A percentile compares a stretch with the other conserved stretches of the same genome.
phyloP scores from a whole-genome alignment of 805 yeast genomes.

The Lipomyces oligophaga region DNA sequence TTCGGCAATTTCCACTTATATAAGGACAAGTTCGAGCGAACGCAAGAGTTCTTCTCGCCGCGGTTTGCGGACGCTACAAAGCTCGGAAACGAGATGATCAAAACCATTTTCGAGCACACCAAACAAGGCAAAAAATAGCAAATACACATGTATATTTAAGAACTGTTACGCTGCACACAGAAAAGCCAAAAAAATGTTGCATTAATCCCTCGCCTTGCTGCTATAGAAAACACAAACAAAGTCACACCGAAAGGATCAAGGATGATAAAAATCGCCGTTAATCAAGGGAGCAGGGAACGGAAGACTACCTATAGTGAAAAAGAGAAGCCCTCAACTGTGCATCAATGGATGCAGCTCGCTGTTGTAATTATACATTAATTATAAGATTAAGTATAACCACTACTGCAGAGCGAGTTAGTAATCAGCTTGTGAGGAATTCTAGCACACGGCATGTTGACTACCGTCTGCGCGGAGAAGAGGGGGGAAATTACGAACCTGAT shows the following conservation, averaged over 20 bases:
- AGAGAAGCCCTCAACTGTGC: conserved; percentile 30
- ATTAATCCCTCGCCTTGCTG: conserved; percentile 22
- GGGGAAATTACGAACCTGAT: conserved; percentile 29
- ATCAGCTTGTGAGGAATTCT: neutral
- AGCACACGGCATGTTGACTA: neutral
- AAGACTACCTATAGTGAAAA: conserved; percentile 24
- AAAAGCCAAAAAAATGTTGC: conserved; percentile 15
- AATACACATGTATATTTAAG: neutral
- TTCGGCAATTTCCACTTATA: conserved; percentile 73
- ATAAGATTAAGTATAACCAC: conserved; percentile 31
- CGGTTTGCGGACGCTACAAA: conserved; percentile 85
- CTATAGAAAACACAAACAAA: conserved; percentile 7
- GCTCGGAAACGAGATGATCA: conserved; percentile 91
- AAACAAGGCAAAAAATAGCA: conserved; percentile 8
- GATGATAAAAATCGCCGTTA: conserved; percentile 9
- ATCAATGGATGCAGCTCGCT: conserved; percentile 26
- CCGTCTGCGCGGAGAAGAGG: no score
- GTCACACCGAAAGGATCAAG: conserved; percentile 25
- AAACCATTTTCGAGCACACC: conserved; percentile 54
- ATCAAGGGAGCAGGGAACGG: conserved; percentile 32
- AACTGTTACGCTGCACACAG: neutral
- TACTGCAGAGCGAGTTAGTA: conserved; percentile 23
- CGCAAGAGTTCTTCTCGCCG: conserved; percentile 79
- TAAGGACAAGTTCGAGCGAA: conserved; percentile 64
- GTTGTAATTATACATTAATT: conserved; percentile 27